Percentiles rank a stretch among this genome's conserved stretches.
Conservation (phyloP, 371 early-diverging fungal genomes). For the Zopfochytrium polystomum region DNA sequence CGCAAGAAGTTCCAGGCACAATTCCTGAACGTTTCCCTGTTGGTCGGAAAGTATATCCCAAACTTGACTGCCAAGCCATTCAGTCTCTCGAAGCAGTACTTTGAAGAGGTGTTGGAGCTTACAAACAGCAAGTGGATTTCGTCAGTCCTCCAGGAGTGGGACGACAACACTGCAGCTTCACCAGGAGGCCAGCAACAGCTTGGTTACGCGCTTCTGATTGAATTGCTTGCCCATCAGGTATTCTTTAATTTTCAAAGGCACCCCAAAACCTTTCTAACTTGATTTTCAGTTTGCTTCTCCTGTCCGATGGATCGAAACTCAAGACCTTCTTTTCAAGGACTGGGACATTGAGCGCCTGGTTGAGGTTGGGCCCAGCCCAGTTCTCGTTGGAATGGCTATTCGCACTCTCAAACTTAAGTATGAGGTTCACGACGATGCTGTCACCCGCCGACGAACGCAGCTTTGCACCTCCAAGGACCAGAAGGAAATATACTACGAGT, state of each 20-base stretch:
- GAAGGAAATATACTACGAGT: slow-evolving; percentile 90
- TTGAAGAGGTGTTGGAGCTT: slow-evolving; percentile 40
- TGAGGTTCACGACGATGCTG: slow-evolving; percentile 91
- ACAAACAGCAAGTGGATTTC: slow-evolving; percentile 34
- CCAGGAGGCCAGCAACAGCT: slow-evolving; percentile 80
- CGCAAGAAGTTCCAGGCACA: slow-evolving; percentile 75
- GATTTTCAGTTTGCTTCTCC: slow-evolving; percentile 49
- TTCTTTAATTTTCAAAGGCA: not conserved
- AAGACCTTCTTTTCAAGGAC: slow-evolving; percentile 82
- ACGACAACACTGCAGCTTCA: slow-evolving; percentile 63
- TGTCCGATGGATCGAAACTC: slow-evolving; percentile 98
- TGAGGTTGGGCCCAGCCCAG: slow-evolving; percentile 89
- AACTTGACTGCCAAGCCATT: slow-evolving; percentile 94
- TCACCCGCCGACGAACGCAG: slow-evolving; percentile 79
- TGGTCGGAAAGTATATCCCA: slow-evolving; percentile 86
- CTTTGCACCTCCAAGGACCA: slow-evolving; percentile 83
- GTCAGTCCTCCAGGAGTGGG: slow-evolving; percentile 81
- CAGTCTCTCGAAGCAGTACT: slow-evolving; percentile 73
- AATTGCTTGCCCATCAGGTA: slow-evolving; percentile 84
- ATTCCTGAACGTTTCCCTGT: slow-evolving; percentile 71
- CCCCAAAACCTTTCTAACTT: not conserved
- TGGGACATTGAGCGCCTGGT: slow-evolving; percentile 81
- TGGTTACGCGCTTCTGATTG: slow-evolving; percentile 82
- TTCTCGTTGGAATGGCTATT: slow-evolving; percentile 88
- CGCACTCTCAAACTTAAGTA: slow-evolving; percentile 95